Conservation (phyloP, 129 eudicot genomes). For the Deinandra increscens region DNA sequence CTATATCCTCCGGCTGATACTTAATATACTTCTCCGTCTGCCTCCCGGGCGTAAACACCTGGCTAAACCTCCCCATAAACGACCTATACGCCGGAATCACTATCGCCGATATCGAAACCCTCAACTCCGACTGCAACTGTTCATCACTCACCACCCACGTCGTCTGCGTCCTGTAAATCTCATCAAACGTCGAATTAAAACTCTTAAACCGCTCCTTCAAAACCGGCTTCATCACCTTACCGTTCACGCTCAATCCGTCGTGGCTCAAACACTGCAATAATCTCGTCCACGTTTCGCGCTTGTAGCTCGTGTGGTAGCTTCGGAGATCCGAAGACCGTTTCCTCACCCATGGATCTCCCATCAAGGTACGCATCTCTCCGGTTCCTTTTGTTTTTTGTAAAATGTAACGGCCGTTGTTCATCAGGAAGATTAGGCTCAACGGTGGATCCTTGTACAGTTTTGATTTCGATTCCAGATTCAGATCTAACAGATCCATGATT, state of each 20-base stretch:
- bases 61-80: constrained; percentile 76
- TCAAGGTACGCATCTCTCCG: constrained; percentile 34
- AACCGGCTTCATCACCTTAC: constrained; percentile 70
- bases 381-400: constrained; percentile 66
- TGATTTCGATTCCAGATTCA: constrained; percentile 56
- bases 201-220: constrained; percentile 83
- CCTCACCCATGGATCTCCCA: constrained; percentile 64
- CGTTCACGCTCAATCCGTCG: constrained; percentile 63
- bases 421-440: constrained; percentile 59
- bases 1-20: constrained; percentile 85
- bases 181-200: constrained; percentile 74
- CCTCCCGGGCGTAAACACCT: constrained; percentile 72
- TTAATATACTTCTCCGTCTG: constrained; percentile 85
- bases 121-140: constrained; percentile 80
- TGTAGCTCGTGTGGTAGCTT: constrained; percentile 60
- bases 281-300: constrained; percentile 73
- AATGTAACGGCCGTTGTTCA: constrained; percentile 84
- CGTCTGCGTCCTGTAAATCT: constrained; percentile 62
- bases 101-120: constrained; percentile 77
- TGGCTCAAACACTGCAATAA: constrained; percentile 50
- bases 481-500: constrained; percentile 59
- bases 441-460: constrained; percentile 57
- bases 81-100: constrained; percentile 84
- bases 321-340: constrained; percentile 59
- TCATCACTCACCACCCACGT: constrained; percentile 78